phyloP scores from a whole-genome alignment of 495 filamentous ascomycete species.

The Rostrohypoxylon terebratum region DNA sequence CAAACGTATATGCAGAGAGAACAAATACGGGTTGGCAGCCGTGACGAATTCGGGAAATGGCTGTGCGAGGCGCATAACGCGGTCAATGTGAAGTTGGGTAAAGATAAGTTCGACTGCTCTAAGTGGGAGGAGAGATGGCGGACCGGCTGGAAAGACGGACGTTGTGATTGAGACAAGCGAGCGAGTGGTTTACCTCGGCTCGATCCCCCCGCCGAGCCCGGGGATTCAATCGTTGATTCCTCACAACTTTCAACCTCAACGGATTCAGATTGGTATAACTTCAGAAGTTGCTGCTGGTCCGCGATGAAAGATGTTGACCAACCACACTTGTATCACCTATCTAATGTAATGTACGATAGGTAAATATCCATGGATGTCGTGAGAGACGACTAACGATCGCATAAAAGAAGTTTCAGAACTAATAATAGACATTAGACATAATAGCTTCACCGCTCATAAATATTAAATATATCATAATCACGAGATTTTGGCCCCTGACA shows the following conservation, averaged over 20 bases:
- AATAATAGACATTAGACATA: slow-evolving; percentile 23
- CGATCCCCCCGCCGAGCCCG: background rate
- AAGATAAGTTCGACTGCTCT: slow-evolving; percentile 88
- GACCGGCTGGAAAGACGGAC: slow-evolving; percentile 91
- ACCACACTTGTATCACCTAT: slow-evolving; percentile 8
- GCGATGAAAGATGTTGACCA: slow-evolving; percentile 6
- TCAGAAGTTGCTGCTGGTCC: slow-evolving; percentile 5
- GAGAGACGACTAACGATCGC: slow-evolving; percentile 29
- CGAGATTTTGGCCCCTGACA: slow-evolving; percentile 10
- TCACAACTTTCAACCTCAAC: slow-evolving; percentile 1
- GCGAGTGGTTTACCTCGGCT: background rate
- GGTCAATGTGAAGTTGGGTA: slow-evolving; percentile 94
- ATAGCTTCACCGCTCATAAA: slow-evolving; percentile 34
- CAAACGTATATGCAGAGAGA: slow-evolving; percentile 81
- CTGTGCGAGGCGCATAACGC: slow-evolving; percentile 98
- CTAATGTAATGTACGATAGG: no score
- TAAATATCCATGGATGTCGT: slow-evolving; percentile 19
- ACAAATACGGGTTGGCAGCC: slow-evolving; percentile 72
- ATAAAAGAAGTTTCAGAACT: slow-evolving; percentile 22
- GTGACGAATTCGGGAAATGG: slow-evolving; percentile 88
- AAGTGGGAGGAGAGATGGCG: slow-evolving; percentile 96
- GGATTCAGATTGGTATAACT: background rate
- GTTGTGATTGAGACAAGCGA: slow-evolving; percentile 56
- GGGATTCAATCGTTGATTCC: background rate
- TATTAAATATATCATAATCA: slow-evolving; percentile 2